A percentile compares a stretch with the other conserved stretches of the same genome.
Conservation (phyloP, 1,284 basidiomycete species). For the Exsudoporus floridanus region DNA sequence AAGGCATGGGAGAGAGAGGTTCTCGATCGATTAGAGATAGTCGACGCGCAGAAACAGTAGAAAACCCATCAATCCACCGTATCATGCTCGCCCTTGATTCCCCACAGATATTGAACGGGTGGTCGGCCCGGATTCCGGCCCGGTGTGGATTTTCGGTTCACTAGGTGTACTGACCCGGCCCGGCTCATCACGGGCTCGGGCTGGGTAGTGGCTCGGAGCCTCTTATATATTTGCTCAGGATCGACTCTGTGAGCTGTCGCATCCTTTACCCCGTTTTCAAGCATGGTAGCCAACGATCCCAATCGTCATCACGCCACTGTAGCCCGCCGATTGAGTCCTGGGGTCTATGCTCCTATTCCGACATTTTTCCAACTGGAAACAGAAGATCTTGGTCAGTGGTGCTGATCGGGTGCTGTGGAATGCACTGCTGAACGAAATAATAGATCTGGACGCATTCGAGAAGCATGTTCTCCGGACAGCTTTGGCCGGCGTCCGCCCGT, state of each 20-base stretch:
- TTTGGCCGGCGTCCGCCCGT: slow-evolving; percentile 69
- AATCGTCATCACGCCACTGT: slow-evolving; percentile 25
- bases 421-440: background rate
- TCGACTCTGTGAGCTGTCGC: background rate
- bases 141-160: too few relatives aligned
- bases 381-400: slow-evolving; percentile 76
- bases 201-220: background rate
- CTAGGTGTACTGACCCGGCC: slow-evolving; percentile 8
- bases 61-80: background rate
- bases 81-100: background rate
- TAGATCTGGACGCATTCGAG: slow-evolving; percentile 74
- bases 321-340: slow-evolving; percentile 63
- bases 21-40: slow-evolving; percentile 57
- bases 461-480: slow-evolving; percentile 73
- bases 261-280: slow-evolving; percentile 1
- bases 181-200: slow-evolving; percentile 4
- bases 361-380: slow-evolving; percentile 76
- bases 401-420: background rate
- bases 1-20: slow-evolving; percentile 71
- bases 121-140: background rate
- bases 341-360: slow-evolving; percentile 84
- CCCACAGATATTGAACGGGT: background rate
- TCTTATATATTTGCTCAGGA: slow-evolving; percentile 15
- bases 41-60: slow-evolving; percentile 38
- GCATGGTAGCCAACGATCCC: slow-evolving; percentile 34